These are phyloP conservation scores for Chlorella sp. DNA, from an alignment of 139 green algal species.

Conservation along the genomic window DNA sequence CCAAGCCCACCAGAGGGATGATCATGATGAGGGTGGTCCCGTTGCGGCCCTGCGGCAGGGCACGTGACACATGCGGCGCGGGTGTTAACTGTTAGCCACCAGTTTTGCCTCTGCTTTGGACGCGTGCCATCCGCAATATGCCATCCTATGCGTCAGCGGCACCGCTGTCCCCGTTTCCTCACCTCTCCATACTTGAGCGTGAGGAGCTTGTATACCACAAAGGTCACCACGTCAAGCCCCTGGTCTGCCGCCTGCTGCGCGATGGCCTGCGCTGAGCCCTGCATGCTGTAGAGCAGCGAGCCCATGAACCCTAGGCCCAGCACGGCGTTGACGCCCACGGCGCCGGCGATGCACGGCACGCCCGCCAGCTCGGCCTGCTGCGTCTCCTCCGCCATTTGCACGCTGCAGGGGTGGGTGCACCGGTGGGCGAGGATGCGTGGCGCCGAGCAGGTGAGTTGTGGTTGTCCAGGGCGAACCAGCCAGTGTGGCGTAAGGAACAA, in stretches of 20 bases:
- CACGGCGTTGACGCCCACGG: neutral
- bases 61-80: too few species aligned
- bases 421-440: too few species aligned
- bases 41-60: neutral
- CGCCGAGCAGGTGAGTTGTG: too few species aligned
- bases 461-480: too few species aligned
- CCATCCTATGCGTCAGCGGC: too few species aligned
- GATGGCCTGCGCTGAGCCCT: neutral
- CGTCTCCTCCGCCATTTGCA: conserved; percentile 6
- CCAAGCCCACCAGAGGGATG: neutral
- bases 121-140: too few species aligned
- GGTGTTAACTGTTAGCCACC: too few species aligned
- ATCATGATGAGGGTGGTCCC: neutral
- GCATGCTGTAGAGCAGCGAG: neutral
- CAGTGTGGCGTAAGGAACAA: too few species aligned
- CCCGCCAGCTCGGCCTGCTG: neutral
- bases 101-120: too few species aligned
- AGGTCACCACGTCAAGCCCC: neutral
- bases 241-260: neutral
- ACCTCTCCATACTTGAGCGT: neutral
- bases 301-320: neutral
- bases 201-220: neutral
- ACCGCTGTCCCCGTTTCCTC: too few species aligned
- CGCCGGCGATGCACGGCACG: neutral
- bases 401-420: too few species aligned